These are phyloP conservation scores for Starmerella scarabaei DNA, from an alignment of 805 yeast species.

Conservation along the genomic window DNA sequence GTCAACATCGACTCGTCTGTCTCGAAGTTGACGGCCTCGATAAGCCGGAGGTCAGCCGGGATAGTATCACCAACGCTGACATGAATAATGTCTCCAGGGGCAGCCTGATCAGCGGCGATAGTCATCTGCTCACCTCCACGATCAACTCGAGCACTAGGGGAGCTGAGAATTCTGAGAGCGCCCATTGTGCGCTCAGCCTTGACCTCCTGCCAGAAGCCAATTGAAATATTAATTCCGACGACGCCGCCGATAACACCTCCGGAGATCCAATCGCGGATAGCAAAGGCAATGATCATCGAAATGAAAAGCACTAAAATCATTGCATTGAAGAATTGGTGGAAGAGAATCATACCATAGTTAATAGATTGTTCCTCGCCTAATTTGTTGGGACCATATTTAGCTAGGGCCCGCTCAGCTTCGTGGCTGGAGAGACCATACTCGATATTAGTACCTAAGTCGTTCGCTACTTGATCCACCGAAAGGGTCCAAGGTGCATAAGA, in stretches of 20 bases:
- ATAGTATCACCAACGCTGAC: constrained; percentile 85
- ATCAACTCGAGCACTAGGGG: constrained; percentile 57
- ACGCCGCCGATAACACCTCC: constrained; percentile 72
- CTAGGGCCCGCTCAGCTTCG: constrained; percentile 25
- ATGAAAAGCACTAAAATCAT: constrained; percentile 63
- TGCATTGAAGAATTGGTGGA: constrained; percentile 62
- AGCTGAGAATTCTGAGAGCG: constrained; percentile 49
- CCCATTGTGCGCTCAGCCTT: constrained; percentile 73
- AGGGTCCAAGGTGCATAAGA: constrained; percentile 19
- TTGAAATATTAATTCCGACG: constrained; percentile 45
- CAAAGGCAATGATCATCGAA: constrained; percentile 58
- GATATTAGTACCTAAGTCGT: constrained; percentile 32
- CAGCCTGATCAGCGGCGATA: constrained; percentile 50
- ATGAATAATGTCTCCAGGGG: constrained; percentile 72
- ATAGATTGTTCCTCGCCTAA: constrained; percentile 49
- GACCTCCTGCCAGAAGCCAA: constrained; percentile 59
- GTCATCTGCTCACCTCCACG: constrained; percentile 47
- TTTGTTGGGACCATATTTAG: constrained; percentile 42
- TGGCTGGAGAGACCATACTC: constrained; percentile 36
- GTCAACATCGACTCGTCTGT: constrained; percentile 90
- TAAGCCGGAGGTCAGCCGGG: constrained; percentile 83
- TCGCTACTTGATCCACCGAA: constrained; percentile 30
- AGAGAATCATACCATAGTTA: constrained; percentile 40
- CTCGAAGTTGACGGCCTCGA: constrained; percentile 61
- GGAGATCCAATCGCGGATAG: constrained; percentile 64